Conservation (phyloP, 1,284 basidiomycete species). For the Cystobasidium sp. region DNA sequence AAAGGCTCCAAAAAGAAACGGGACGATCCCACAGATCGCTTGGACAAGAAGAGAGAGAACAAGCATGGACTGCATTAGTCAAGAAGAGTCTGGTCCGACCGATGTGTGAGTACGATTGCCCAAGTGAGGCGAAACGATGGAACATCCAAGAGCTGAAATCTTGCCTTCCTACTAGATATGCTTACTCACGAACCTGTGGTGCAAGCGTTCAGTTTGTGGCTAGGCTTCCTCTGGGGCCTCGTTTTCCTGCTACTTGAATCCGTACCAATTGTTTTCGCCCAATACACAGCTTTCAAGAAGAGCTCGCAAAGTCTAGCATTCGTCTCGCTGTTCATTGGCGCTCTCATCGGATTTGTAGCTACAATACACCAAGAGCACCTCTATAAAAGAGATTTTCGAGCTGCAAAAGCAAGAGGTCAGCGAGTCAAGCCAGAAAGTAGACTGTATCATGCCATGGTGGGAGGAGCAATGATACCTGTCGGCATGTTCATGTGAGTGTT, state of each 20-base stretch:
- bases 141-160: not conserved
- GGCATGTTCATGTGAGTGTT: constrained; percentile 42
- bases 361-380: constrained; percentile 40
- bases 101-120: constrained; percentile 33
- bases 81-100: constrained; percentile 52
- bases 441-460: constrained; percentile 39
- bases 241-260: constrained; percentile 46
- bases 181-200: constrained; percentile 37
- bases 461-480: constrained; percentile 30
- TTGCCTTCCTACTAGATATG: constrained; percentile 7
- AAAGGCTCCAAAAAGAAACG: constrained; percentile 42
- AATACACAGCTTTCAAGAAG: constrained; percentile 47
- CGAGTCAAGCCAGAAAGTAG: constrained; percentile 38
- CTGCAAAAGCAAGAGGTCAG: constrained; percentile 8
- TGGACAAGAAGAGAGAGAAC: constrained; percentile 50
- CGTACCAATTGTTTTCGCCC: constrained; percentile 25
- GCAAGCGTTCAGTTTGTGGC: constrained; percentile 34
- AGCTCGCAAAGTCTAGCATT: constrained; percentile 45
- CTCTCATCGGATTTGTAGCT: constrained; percentile 17
- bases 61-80: constrained; percentile 49
- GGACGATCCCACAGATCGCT: constrained; percentile 51
- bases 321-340: constrained; percentile 43
- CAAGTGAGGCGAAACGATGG: not conserved
- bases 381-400: constrained; percentile 18
- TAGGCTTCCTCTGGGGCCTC: constrained; percentile 33